Percentiles rank a stretch among this genome's conserved stretches.
Conservation (phyloP, 2,329 filamentous ascomycete genomes). For the Fusarium fujikuroi region DNA sequence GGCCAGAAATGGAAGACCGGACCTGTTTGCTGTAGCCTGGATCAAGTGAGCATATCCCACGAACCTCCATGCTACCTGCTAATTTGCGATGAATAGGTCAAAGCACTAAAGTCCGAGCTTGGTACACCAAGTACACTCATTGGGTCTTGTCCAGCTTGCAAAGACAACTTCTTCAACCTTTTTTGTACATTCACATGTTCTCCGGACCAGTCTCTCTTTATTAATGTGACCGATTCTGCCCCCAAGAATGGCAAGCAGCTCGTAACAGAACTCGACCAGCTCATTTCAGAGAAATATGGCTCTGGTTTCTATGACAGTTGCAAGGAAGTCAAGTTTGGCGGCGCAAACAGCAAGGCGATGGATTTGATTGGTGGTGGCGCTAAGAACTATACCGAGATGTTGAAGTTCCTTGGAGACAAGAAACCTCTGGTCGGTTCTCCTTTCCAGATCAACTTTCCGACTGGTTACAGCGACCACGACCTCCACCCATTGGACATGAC, state of each 20-base stretch:
- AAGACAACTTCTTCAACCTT: conserved; percentile 97
- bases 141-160: conserved; percentile 94
- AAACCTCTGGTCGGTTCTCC: conserved; percentile 86
- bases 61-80: conserved; percentile 19
- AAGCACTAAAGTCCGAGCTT: conserved; percentile 83
- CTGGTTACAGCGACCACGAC: conserved; percentile 67
- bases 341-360: conserved; percentile 93
- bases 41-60: conserved; percentile 70
- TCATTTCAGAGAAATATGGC: conserved; percentile 86
- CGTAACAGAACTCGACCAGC: conserved; percentile 91
- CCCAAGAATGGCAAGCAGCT: conserved; percentile 68
- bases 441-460: conserved; percentile 96
- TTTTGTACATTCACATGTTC: conserved; percentile 99
- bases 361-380: conserved; percentile 95
- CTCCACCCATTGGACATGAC: conserved; percentile 79
- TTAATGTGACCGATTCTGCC: conserved; percentile 86
- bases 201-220: conserved; percentile 92
- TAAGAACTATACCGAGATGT: conserved; percentile 85
- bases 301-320: conserved; percentile 94
- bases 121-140: conserved; percentile 90
- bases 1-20: conserved; percentile 86
- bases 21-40: conserved; percentile 83
- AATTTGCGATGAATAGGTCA: conserved; percentile 64
- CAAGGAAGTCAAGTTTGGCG: conserved; percentile 98
- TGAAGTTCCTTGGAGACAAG: conserved; percentile 94